These are phyloP conservation scores for Phytopythium montanum DNA, from an alignment of 352 stramenopile species.

Conservation along the genomic window DNA sequence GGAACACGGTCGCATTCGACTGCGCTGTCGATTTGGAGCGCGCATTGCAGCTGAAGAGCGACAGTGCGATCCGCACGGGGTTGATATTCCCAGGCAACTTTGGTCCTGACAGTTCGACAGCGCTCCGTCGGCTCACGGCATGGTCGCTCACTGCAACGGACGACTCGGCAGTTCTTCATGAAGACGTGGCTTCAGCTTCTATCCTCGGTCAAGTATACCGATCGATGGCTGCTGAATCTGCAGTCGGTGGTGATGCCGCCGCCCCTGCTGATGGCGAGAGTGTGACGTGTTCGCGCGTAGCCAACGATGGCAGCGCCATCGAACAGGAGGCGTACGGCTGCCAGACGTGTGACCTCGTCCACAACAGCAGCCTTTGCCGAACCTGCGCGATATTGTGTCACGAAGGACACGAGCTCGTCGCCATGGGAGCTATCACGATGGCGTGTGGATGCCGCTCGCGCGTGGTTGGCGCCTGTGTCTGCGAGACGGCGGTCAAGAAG, in stretches of 20 bases:
- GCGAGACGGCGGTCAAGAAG: constrained; percentile 29
- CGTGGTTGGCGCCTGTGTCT: constrained; percentile 46
- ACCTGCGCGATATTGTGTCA: constrained; percentile 75
- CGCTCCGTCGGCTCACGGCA: constrained; percentile 45
- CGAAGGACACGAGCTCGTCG: constrained; percentile 77
- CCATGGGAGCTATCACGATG: constrained; percentile 58
- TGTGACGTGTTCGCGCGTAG: constrained; percentile 46
- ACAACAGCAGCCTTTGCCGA: constrained; percentile 62
- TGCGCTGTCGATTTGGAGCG: constrained; percentile 51
- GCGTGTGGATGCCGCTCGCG: constrained; percentile 72
- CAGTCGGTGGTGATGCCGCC: neutral
- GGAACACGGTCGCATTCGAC: constrained; percentile 38
- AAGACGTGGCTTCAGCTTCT: neutral
- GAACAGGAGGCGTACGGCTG: constrained; percentile 76
- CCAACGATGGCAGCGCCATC: constrained; percentile 81
- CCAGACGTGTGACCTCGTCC: constrained; percentile 76
- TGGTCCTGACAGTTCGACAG: constrained; percentile 60
- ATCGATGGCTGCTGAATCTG: neutral
- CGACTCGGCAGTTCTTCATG: neutral
- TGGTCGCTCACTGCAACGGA: neutral
- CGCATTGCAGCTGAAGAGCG: constrained; percentile 32
- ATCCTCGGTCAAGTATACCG: constrained; percentile 6
- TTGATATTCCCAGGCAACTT: constrained; percentile 58
- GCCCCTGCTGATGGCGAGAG: neutral
- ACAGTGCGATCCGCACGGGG: constrained; percentile 29